Evolutionary conservation across 495 filamentous ascomycete genomes (phyloP), one percentile per base, ranked within the genome.

Genomic region (Saxophila tyrrhenica): DNA sequence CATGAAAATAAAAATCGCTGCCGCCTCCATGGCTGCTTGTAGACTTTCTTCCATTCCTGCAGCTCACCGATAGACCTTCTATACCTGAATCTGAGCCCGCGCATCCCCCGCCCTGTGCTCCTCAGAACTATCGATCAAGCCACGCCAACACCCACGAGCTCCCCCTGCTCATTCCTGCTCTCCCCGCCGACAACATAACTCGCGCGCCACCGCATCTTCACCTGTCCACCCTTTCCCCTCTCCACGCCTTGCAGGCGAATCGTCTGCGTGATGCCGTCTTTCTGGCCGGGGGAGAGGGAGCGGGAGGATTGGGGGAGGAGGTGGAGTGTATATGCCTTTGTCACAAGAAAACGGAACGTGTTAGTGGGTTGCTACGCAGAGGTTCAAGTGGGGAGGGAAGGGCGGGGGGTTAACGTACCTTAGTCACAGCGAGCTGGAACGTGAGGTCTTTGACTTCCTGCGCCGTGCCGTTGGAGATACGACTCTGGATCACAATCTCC

Each of bases 351-450:
- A n/a, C n/a, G n/a, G n/a, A n/a, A n/a, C n/a, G n/a, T n/a, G n/a
- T n/a, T n/a, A n/a, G n/a, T n/a, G n/a, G n/a, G n/a, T n/a, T n/a
- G n/a, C 48, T 20, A 23, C 25, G 0, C 25, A 35, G 13, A 22
- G 1, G 22, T 19, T 50, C 9, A 16, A 39, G 52, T 42, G 45
- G 19, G 16, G 32, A 38, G 11, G 39, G 13, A 35, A 32, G 3
- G 49, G 21, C 2, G 29, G 17, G 25, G 11, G 20, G 25, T 17
- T 19, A 9, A 61, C 71, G 61, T 72, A 94, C 92, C 79, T 89
- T 96, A 35, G 90, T 90, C 8, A 95, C 91, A 2, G 92, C 92
- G 51, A 91, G 76, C 67, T 94, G 86, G 64, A 96, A 95, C 45
- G 89, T 88, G 39, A 97, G 71, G 45, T 94, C 87, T 0, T 78